Percentiles rank a stretch among this genome's conserved stretches.
These are phyloP conservation scores for Mrakia blollopis DNA, from an alignment of 768 basidiomycete species.

Conservation along the genomic window DNA sequence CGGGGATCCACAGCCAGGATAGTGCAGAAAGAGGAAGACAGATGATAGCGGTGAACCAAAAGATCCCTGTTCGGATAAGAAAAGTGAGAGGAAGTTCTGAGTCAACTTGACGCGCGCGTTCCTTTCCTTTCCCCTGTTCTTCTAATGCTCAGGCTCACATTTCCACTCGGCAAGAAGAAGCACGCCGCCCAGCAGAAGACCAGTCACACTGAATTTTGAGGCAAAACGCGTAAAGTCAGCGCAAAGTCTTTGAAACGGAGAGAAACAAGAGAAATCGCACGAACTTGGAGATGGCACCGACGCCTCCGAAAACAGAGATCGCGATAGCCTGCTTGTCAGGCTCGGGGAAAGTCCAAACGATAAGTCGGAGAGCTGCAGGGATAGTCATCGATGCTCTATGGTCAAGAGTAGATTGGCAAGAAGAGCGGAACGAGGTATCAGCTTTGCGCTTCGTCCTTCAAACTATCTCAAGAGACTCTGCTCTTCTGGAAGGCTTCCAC, in stretches of 20 bases:
- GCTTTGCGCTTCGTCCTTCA: no score
- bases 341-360: slow-evolving; percentile 53
- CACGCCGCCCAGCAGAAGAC: slow-evolving; percentile 35
- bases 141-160: not conserved
- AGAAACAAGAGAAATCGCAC: slow-evolving; percentile 25
- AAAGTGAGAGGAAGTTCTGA: not conserved
- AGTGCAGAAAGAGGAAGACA: slow-evolving; percentile 22
- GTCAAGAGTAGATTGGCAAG: slow-evolving; percentile 14
- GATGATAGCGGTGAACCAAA: slow-evolving; percentile 31
- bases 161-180: slow-evolving; percentile 33
- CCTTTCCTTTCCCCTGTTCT: no score
- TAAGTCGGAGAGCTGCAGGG: slow-evolving; percentile 44
- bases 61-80: slow-evolving; percentile 39
- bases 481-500: not conserved
- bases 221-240: no score
- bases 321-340: slow-evolving; percentile 48
- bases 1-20: slow-evolving; percentile 31
- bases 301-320: slow-evolving; percentile 7
- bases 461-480: no score
- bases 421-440: slow-evolving; percentile 9
- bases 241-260: no score
- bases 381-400: not conserved
- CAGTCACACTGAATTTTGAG: slow-evolving; percentile 31
- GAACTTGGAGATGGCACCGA: slow-evolving; percentile 31
- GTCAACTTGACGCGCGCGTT: not conserved